phyloP scores from a whole-genome alignment of 108 stramenopile genomes.

The Cyclotella sp. region DNA sequence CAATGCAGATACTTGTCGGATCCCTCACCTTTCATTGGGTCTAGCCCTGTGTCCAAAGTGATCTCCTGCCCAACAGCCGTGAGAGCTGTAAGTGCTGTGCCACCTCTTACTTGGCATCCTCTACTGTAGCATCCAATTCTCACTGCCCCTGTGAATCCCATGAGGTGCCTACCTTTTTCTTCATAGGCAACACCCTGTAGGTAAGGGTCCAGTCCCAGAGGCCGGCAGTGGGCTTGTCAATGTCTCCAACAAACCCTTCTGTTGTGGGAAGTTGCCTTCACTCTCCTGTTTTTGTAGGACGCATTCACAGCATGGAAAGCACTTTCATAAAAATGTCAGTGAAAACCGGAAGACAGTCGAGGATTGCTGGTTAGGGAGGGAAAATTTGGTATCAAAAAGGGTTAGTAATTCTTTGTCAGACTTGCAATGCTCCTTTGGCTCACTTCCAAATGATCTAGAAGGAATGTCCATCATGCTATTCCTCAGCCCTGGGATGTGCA shows the following conservation, averaged over 20 bases:
- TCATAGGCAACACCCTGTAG: not conserved
- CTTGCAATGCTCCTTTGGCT: too few relatives aligned
- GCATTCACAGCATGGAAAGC: too few relatives aligned
- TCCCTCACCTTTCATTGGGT: not conserved
- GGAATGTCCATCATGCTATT: conserved; percentile 16
- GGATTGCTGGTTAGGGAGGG: not conserved
- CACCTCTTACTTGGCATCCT: not conserved
- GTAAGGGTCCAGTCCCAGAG: too few relatives aligned
- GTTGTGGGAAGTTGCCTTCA: not conserved
- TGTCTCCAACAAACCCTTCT: not conserved
- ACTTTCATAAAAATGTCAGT: not conserved
- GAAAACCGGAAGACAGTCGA: conserved; percentile 4
- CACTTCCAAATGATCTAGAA: conserved; percentile 10
- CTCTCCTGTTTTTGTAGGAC: too few relatives aligned
- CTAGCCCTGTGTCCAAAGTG: not conserved
- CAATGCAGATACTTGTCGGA: not conserved
- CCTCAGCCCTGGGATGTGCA: conserved; percentile 2
- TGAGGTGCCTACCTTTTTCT: not conserved
- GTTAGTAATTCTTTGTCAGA: not conserved
- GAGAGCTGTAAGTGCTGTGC: too few relatives aligned
- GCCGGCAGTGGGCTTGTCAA: not conserved
- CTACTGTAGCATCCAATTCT: not conserved
- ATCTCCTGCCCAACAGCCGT: not conserved
- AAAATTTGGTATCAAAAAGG: conserved; percentile 2
- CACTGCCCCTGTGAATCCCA: not conserved